phyloP scores from a whole-genome alignment of 2,329 filamentous ascomycete genomes.

The Boeremia exigua region DNA sequence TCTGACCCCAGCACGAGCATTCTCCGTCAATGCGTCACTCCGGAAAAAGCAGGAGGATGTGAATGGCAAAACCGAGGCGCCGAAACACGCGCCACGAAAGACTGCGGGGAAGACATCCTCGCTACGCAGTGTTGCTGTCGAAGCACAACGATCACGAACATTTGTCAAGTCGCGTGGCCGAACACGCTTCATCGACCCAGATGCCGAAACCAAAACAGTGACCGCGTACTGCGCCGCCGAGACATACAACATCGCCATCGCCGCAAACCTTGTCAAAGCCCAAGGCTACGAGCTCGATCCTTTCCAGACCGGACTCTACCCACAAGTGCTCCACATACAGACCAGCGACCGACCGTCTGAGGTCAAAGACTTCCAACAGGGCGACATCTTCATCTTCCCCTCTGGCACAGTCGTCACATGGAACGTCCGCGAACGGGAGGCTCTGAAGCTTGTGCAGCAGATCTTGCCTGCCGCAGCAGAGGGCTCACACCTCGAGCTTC shows the following conservation, averaged over 20 bases:
- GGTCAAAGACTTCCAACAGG: slow-evolving; percentile 59
- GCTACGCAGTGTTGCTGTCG: slow-evolving; percentile 82
- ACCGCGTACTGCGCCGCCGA: slow-evolving; percentile 74
- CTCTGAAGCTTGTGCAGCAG: slow-evolving; percentile 60
- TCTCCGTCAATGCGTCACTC: slow-evolving; percentile 22
- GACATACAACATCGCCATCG: slow-evolving; percentile 66
- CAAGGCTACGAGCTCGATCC: slow-evolving; percentile 70
- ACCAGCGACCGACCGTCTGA: slow-evolving; percentile 48
- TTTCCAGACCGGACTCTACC: slow-evolving; percentile 65
- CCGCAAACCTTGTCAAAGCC: slow-evolving; percentile 62
- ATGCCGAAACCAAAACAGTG: slow-evolving; percentile 58
- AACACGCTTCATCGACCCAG: slow-evolving; percentile 54
- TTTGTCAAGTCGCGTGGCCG: slow-evolving; percentile 58
- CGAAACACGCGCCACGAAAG: slow-evolving; percentile 36
- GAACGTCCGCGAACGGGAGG: slow-evolving; percentile 79
- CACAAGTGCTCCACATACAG: slow-evolving; percentile 69
- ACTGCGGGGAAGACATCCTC: slow-evolving; percentile 59
- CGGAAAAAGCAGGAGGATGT: slow-evolving; percentile 30
- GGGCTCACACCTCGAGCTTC: slow-evolving; percentile 70
- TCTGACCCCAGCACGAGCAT: slow-evolving; percentile 18
- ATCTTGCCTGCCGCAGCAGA: slow-evolving; percentile 78
- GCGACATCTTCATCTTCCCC: slow-evolving; percentile 94
- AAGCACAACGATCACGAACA: slow-evolving; percentile 71
- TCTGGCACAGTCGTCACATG: slow-evolving; percentile 93
- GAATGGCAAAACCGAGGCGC: slow-evolving; percentile 15